Conservation (phyloP, 2,329 filamentous ascomycete species). For the Endocalyx cinctus region DNA sequence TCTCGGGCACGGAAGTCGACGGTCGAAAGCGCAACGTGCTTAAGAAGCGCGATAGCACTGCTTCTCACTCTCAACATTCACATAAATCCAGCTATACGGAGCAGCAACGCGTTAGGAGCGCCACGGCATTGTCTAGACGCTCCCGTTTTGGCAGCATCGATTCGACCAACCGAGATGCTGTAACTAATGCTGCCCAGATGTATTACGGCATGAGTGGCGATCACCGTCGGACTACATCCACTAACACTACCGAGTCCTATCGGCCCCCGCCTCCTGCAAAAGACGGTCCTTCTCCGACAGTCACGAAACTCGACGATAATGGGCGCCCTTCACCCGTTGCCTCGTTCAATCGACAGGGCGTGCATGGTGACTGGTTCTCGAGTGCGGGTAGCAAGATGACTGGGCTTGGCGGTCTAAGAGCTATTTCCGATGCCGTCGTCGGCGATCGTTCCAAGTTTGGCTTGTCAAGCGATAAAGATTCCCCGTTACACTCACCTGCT, state of each 20-base stretch:
- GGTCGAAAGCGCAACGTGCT: conserved; percentile 68
- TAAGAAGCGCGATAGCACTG: conserved; percentile 67
- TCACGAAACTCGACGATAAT: conserved; percentile 55
- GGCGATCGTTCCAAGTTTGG: conserved; percentile 50
- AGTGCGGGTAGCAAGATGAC: conserved; percentile 47
- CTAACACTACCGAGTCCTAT: conserved; percentile 50
- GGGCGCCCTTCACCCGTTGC: conserved; percentile 38
- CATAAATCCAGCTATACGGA: conserved; percentile 74
- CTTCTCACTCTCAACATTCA: conserved; percentile 62
- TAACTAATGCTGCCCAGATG: conserved; percentile 63
- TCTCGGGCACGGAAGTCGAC: conserved; percentile 83
- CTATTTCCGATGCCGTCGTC: conserved; percentile 73
- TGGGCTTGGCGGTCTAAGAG: conserved; percentile 64
- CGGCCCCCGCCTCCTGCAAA: conserved; percentile 49
- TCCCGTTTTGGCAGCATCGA: conserved; percentile 77
- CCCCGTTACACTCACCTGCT: conserved; percentile 58
- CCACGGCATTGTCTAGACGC: conserved; percentile 63
- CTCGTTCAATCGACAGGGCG: conserved; percentile 36
- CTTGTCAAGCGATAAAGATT: conserved; percentile 50
- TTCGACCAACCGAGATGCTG: conserved; percentile 58
- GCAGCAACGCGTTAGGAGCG: conserved; percentile 64
- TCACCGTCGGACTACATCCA: conserved; percentile 59
- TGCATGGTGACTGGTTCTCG: conserved; percentile 54
- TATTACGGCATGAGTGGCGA: conserved; percentile 57
- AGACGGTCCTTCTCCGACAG: conserved; percentile 50